Evolutionary conservation across 139 green algal genomes (phyloP).

Genomic region (Pycnococcus provasolii): DNA sequence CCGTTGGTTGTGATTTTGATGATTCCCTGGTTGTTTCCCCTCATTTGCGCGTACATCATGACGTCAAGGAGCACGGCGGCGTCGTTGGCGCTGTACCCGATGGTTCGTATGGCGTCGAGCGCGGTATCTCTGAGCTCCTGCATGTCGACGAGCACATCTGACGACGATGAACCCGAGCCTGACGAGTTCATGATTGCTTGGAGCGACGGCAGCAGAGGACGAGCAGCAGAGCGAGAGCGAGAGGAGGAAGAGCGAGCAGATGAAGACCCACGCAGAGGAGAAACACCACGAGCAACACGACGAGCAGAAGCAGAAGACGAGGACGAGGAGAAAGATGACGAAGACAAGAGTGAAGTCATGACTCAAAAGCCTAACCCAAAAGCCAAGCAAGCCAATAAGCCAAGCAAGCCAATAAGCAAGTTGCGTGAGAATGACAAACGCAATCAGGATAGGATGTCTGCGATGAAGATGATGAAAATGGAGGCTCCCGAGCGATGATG

Average conservation of each 20-base stretch:
- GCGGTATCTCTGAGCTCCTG: not conserved
- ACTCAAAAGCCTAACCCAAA: too few relatives aligned
- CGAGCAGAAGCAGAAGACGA: not conserved
- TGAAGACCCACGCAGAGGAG: not conserved
- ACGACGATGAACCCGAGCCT: not conserved
- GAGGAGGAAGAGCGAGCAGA: not conserved
- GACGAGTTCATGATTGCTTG: not conserved
- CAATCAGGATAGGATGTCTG: too few relatives aligned
- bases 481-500: too few relatives aligned
- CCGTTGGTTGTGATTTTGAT: slow-evolving; percentile 62
- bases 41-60: slow-evolving; percentile 64
- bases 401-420: not conserved
- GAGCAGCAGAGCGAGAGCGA: not conserved
- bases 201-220: not conserved
- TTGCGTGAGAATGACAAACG: too few relatives aligned
- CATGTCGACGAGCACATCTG: not conserved
- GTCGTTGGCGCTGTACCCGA: not conserved
- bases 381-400: slow-evolving; percentile 1
- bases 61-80: slow-evolving; percentile 38
- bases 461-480: too few relatives aligned
- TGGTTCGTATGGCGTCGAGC: not conserved
- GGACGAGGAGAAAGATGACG: not conserved
- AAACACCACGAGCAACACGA: not conserved
- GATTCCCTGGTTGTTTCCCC: slow-evolving; percentile 68
- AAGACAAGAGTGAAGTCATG: not conserved